Conservation (phyloP, 2,329 filamentous ascomycete genomes). For the Sporothrix protearum region DNA sequence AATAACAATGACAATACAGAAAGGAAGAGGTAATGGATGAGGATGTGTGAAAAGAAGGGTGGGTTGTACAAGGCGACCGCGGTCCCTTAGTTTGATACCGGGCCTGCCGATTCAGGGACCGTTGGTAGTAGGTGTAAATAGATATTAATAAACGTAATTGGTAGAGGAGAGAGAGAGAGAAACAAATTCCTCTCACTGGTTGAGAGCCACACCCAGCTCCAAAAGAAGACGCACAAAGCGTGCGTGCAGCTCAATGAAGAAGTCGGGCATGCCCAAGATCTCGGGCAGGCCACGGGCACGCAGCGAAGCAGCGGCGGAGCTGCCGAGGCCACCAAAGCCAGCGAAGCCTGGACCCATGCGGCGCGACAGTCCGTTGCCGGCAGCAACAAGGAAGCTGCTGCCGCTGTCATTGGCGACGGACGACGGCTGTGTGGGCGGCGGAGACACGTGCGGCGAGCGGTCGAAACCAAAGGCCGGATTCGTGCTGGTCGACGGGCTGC, state of each 20-base stretch:
- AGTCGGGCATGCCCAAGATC: slow-evolving; percentile 62
- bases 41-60: neutral
- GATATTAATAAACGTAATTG: neutral
- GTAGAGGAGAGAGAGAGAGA: neutral
- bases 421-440: slow-evolving; percentile 27
- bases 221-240: slow-evolving; percentile 61
- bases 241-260: slow-evolving; percentile 64
- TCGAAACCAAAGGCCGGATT: slow-evolving; percentile 34
- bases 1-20: neutral
- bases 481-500: slow-evolving; percentile 32
- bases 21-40: neutral
- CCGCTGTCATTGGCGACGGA: slow-evolving; percentile 36
- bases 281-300: slow-evolving; percentile 62
- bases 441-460: slow-evolving; percentile 31
- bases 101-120: slow-evolving; percentile 13
- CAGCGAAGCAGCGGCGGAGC: slow-evolving; percentile 50
- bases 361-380: slow-evolving; percentile 52
- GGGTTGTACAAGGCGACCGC: neutral
- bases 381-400: slow-evolving; percentile 56
- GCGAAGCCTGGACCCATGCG: slow-evolving; percentile 54
- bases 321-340: slow-evolving; percentile 52
- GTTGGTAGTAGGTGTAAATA: neutral
- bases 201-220: slow-evolving; percentile 55
- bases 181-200: slow-evolving; percentile 25
- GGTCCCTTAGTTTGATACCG: neutral